Evolutionary conservation across 805 yeast species (phyloP), one percentile per base, ranked within the genome.

Genomic region (Lipomyces sp.): DNA sequence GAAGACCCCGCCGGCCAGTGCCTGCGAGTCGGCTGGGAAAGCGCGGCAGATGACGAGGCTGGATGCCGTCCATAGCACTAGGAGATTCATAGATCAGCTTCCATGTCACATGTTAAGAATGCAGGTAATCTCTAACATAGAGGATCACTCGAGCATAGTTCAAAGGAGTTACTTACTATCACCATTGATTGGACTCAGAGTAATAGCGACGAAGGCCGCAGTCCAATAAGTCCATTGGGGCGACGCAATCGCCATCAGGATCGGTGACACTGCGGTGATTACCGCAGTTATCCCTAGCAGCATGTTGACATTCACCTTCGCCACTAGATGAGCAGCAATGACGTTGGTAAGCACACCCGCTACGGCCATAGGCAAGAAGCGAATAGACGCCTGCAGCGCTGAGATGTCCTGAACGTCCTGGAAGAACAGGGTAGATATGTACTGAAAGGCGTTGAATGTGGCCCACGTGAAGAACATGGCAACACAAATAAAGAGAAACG

Each of bases 381-480:
- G 54, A 51, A 51, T 51, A 15, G 54, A 51, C 54, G 33, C 54
- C 54, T 51, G 54, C 54, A 51, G 54, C 54, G 54, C 54, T 51
- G 54, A 51, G 32, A 51, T 51, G 54, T 51, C 24, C 54, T 51
- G 54, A 51, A 51, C 54, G 54, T 51, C 54, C 54, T 51, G 54
- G 54, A 51, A 51, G 54, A 51, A 51, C 54, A 51, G 54, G 54
- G 54, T 51, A 51, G 54, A 51, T 51, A 51, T 51, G 54, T 51
- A 51, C 54, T 51, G 54, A 51, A 51, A 51, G 54, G 54, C 54
- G 32, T 51, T 51, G 33, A 51, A 51, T 51, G 54, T 32, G 54
- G 54, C 54, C 54, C 54, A 51, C 54, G 54, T 51, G 54, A 51
- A 51, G 54, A 51, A 51, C 54, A 51, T 51, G 54, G 54, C 54